These are phyloP conservation scores for Diplodia intermedia DNA, from an alignment of 2,329 filamentous ascomycete genomes.

Conservation along the genomic window DNA sequence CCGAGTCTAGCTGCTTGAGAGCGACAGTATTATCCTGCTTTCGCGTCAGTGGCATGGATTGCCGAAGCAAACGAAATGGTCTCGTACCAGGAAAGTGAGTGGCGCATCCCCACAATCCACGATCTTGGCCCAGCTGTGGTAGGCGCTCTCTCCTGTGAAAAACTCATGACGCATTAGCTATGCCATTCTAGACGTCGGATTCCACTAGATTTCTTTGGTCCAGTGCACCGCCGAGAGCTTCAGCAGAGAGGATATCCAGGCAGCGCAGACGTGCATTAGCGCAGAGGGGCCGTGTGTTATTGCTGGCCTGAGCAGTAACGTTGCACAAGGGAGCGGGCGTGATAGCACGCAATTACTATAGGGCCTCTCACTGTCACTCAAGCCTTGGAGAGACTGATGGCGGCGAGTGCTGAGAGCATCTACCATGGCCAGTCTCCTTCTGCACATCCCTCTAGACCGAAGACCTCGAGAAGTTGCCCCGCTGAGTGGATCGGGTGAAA, in stretches of 20 bases:
- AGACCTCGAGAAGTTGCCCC: not conserved
- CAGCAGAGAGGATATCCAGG: not conserved
- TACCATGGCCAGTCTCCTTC: not conserved
- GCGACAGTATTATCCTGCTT: constrained; percentile 61
- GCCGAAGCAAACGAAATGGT: not conserved
- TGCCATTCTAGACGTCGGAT: not conserved
- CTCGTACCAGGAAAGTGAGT: constrained; percentile 54
- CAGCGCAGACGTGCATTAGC: not conserved
- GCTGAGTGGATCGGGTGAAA: not conserved
- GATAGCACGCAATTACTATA: not conserved
- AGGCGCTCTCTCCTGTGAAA: constrained; percentile 45
- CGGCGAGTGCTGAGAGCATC: not conserved
- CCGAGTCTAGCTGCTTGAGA: constrained; percentile 59
- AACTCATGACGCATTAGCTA: not conserved
- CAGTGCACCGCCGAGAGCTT: not conserved
- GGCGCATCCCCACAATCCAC: constrained; percentile 64
- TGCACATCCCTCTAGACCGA: not conserved
- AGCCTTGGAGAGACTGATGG: not conserved
- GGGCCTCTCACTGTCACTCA: not conserved
- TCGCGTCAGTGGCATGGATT: not conserved
- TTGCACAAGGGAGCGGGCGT: not conserved
- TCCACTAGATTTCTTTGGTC: not conserved
- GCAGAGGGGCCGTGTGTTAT: not conserved
- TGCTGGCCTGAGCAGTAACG: not conserved
- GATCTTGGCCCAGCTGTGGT: constrained; percentile 58